Base-by-base conservation (phyloP, 352 stramenopile genomes). In the Globisporangium emineosum region DNA sequence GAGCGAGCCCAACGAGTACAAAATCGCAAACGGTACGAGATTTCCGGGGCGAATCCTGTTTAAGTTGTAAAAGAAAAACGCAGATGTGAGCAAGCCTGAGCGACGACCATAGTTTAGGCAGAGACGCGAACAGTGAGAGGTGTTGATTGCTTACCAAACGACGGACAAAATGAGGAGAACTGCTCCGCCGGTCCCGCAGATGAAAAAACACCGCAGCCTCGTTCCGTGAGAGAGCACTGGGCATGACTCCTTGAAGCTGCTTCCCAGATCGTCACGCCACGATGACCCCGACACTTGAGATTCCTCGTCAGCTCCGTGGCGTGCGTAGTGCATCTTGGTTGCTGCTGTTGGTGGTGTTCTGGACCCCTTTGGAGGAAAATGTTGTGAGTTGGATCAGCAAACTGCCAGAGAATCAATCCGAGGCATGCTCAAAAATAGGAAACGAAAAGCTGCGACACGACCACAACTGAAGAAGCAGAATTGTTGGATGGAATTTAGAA, bases 1-100 rank as follows among this genome's bases (percentile, higher is more conserved):
- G 33, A 93, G 66, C 21, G 76, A 77, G 10, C 86, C 83, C 25
- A 88, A 29, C 9, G 83, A 89, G 63, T 82, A 86, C 35, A 74
- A 67, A 32, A 80, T 49, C 17, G 66, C 75, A 49, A 82, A 82
- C 9, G 71, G 63, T 6, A 43, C 53, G 10, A 74, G 62, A 50
- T 81, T 69, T 19, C 63, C 55, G 2, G 54, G 61, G 15, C 63
- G 51, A 7, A 57, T 42, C 27, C 51, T 57, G 33, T 40, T 21
- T 25, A 17, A 21, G 6, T 56, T 56, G 7, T 8, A 43, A 29
- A 32, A n/a, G n/a, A n/a, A n/a, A n/a, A n/a, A n/a, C n/a, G n/a
- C n/a, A n/a, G n/a, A n/a, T n/a, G n/a, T n/a, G n/a, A n/a, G n/a
- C n/a, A n/a, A n/a, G n/a, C n/a, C n/a, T n/a, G n/a, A n/a, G n/a